phyloP scores from a whole-genome alignment of 805 yeast species.

The Candida pseudofarinosa region DNA sequence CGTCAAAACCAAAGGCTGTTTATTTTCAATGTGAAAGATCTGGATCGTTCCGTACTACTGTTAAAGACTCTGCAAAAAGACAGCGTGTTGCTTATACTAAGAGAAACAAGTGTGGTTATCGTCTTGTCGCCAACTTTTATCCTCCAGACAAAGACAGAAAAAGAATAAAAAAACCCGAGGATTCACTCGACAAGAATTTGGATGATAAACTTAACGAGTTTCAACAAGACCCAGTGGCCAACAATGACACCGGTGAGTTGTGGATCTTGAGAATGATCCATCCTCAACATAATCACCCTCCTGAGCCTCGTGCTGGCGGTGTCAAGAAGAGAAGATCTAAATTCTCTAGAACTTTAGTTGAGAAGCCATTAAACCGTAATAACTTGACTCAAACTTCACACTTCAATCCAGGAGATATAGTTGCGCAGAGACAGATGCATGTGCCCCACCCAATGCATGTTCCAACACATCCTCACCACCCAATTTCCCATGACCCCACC shows the following conservation, averaged over 20 bases:
- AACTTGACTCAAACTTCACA: conserved; percentile 3
- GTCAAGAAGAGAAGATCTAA: conserved; percentile 37
- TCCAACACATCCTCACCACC: conserved; percentile 9
- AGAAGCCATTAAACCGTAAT: conserved; percentile 36
- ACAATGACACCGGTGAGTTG: conserved; percentile 26
- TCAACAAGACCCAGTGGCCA: conserved; percentile 8
- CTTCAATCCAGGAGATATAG: conserved; percentile 8
- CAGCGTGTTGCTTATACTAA: conserved; percentile 46
- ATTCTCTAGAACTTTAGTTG: conserved; percentile 39
- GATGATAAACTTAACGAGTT: conserved; percentile 24
- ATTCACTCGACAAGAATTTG: conserved; percentile 19
- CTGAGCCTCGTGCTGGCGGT: conserved; percentile 34
- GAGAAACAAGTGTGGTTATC: conserved; percentile 43
- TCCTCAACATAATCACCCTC: conserved; percentile 43
- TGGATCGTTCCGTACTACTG: conserved; percentile 44
- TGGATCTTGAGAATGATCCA: conserved; percentile 47
- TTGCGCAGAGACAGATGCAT: conserved; percentile 8
- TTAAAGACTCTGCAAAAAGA: conserved; percentile 41
- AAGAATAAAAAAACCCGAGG: conserved; percentile 18
- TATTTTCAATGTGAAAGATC: conserved; percentile 46
- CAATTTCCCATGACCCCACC: conserved; percentile 16
- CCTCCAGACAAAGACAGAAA: conserved; percentile 43
- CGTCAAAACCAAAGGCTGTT: conserved; percentile 45
- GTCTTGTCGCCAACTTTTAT: conserved; percentile 41
- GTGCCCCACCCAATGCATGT: conserved; percentile 11